Conservation (phyloP, 352 stramenopile genomes). For the Elongisporangium anandrum region DNA sequence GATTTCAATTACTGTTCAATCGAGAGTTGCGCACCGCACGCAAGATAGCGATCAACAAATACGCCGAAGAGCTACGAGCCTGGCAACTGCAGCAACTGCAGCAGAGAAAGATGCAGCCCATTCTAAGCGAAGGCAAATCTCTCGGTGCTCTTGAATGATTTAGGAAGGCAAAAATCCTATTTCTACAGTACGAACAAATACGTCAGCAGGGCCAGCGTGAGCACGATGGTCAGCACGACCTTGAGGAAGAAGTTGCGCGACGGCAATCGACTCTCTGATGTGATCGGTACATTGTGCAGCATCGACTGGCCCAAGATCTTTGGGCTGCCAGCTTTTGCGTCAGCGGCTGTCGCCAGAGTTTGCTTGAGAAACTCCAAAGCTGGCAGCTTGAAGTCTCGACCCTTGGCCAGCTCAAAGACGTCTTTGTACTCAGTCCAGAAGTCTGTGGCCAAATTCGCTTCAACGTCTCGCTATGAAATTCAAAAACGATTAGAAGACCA, state of each 20-base stretch:
- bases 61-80: constrained; percentile 8
- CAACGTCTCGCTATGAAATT: constrained; percentile 44
- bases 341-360: constrained; percentile 26
- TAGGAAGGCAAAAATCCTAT: too few species aligned
- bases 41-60: constrained; percentile 39
- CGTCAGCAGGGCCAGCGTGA: constrained; percentile 45
- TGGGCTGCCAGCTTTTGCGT: constrained; percentile 8
- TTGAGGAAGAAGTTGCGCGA: constrained; percentile 73
- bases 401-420: constrained; percentile 64
- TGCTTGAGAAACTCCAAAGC: constrained; percentile 44
- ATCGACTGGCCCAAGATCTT: constrained; percentile 41
- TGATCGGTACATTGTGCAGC: constrained; percentile 42
- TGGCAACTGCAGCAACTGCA: constrained; percentile 12
- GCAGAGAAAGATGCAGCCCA: constrained; percentile 6
- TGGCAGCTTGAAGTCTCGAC: constrained; percentile 34
- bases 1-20: constrained; percentile 24
- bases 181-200: constrained; percentile 37
- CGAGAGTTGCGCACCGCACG: constrained; percentile 22
- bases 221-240: constrained; percentile 49
- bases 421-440: constrained; percentile 72
- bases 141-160: neutral
- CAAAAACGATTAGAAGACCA: too few species aligned
- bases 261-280: constrained; percentile 29
- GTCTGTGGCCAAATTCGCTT: constrained; percentile 33
- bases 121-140: neutral